Evolutionary conservation across 2,329 filamentous ascomycete species (phyloP).

Genomic region (Colletotrichum abscissum): DNA sequence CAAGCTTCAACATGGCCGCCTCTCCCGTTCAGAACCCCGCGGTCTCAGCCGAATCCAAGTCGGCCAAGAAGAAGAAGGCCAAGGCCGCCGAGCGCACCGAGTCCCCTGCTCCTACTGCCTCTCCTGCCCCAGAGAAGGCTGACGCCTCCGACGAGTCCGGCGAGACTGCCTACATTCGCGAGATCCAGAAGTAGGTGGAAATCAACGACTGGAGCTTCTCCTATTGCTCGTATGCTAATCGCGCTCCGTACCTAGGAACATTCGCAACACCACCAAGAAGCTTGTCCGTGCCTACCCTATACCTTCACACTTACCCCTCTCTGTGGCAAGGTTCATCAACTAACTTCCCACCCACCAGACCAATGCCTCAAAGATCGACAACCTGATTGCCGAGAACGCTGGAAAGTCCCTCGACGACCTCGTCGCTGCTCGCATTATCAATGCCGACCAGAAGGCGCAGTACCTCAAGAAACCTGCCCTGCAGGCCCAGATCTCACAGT

Average conservation of each 20-base stretch:
- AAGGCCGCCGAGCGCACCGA: slow-evolving; percentile 65
- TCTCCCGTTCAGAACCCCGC: slow-evolving; percentile 71
- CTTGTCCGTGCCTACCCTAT: slow-evolving; percentile 70
- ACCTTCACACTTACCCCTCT: background rate
- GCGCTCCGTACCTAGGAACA: slow-evolving; percentile 72
- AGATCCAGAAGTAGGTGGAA: slow-evolving; percentile 83
- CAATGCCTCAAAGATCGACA: slow-evolving; percentile 78
- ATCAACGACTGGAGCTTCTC: slow-evolving; percentile 17
- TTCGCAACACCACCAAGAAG: slow-evolving; percentile 95
- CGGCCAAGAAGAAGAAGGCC: slow-evolving; percentile 75
- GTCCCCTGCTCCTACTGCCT: slow-evolving; percentile 64
- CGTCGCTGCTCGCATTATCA: slow-evolving; percentile 78
- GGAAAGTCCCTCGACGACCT: slow-evolving; percentile 80
- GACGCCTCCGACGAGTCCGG: slow-evolving; percentile 68
- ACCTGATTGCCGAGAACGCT: slow-evolving; percentile 75
- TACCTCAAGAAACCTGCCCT: slow-evolving; percentile 81
- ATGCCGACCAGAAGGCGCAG: slow-evolving; percentile 82
- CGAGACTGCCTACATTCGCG: slow-evolving; percentile 86
- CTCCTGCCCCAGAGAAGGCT: slow-evolving; percentile 61
- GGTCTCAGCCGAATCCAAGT: slow-evolving; percentile 71
- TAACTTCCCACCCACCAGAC: slow-evolving; percentile 55
- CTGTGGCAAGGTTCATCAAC: background rate
- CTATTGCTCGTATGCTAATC: slow-evolving; percentile 12
- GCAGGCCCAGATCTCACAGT: slow-evolving; percentile 73
- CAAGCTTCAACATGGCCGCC: slow-evolving; percentile 67